Evolutionary conservation across 108 stramenopile genomes (phyloP).

Genomic region (Cyclotella cryptica): DNA sequence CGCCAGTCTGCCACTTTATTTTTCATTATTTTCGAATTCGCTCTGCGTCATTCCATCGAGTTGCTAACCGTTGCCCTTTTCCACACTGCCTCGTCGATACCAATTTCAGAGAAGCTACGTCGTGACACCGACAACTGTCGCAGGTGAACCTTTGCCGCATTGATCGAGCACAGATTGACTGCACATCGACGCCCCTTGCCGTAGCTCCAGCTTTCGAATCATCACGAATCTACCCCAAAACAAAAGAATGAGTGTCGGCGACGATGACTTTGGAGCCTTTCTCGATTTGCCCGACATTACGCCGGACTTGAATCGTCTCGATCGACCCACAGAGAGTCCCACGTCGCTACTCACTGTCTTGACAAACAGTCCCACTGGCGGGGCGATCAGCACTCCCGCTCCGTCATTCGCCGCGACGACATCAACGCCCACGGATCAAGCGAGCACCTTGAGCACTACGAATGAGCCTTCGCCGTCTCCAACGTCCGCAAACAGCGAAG

Average conservation of each 20-base stretch:
- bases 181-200: too few relatives aligned
- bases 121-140: too few relatives aligned
- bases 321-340: neutral
- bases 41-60: too few relatives aligned
- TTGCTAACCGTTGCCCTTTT: too few relatives aligned
- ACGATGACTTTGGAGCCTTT: neutral
- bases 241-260: conserved; percentile 4
- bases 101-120: too few relatives aligned
- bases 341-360: neutral
- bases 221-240: too few relatives aligned
- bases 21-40: too few relatives aligned
- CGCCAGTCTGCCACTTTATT: too few relatives aligned
- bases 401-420: neutral
- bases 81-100: too few relatives aligned
- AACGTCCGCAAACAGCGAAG: neutral
- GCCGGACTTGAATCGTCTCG: neutral
- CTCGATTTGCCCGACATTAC: conserved; percentile 8
- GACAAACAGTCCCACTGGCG: neutral
- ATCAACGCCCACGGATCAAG: neutral
- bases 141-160: too few relatives aligned
- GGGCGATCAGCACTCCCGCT: neutral
- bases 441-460: neutral
- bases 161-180: too few relatives aligned
- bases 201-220: too few relatives aligned
- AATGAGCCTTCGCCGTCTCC: neutral